Percentiles rank a stretch among this genome's conserved stretches.
These are phyloP conservation scores for Trichoderma simmonsii DNA, from an alignment of 2,329 filamentous ascomycete genomes.

Conservation along the genomic window DNA sequence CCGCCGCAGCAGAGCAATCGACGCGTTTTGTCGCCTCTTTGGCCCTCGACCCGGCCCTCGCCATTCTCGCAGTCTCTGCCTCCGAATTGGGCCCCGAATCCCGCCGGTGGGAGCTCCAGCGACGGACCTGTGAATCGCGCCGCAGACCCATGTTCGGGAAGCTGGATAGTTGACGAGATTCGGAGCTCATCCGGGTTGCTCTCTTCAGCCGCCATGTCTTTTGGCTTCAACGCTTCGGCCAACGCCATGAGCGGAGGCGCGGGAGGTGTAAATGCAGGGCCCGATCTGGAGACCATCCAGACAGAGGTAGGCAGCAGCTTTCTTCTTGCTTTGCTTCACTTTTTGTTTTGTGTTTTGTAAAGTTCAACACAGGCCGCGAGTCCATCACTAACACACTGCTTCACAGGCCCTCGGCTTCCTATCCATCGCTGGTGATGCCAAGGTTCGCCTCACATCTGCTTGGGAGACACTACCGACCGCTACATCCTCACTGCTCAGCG, in stretches of 20 bases:
- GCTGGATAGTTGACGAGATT: slow-evolving; percentile 5
- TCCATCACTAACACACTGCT: background rate
- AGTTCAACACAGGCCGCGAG: background rate
- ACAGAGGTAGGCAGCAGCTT: slow-evolving; percentile 61
- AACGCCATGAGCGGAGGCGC: slow-evolving; percentile 43
- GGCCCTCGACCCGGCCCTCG: background rate
- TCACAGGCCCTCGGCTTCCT: slow-evolving; percentile 72
- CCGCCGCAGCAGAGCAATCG: background rate
- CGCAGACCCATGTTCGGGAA: slow-evolving; percentile 10
- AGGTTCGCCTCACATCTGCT: slow-evolving; percentile 72
- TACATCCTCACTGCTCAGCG: slow-evolving; percentile 77
- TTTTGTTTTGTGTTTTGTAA: background rate
- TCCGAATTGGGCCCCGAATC: background rate
- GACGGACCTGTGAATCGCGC: background rate
- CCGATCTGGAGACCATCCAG: slow-evolving; percentile 72
- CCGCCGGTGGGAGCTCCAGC: slow-evolving; percentile 10
- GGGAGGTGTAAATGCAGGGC: slow-evolving; percentile 46
- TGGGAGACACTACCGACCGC: slow-evolving; percentile 76
- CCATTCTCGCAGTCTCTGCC: background rate
- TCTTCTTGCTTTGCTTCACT: background rate
- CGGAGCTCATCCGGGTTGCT: slow-evolving; percentile 11
- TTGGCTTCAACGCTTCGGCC: slow-evolving; percentile 54
- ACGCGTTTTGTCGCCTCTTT: background rate
- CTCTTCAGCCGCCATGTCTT: slow-evolving; percentile 53
- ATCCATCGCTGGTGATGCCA: slow-evolving; percentile 74